These are phyloP conservation scores for Populus trichocarpa DNA, from an alignment of 441 rosid species.

Conservation along the genomic window DNA sequence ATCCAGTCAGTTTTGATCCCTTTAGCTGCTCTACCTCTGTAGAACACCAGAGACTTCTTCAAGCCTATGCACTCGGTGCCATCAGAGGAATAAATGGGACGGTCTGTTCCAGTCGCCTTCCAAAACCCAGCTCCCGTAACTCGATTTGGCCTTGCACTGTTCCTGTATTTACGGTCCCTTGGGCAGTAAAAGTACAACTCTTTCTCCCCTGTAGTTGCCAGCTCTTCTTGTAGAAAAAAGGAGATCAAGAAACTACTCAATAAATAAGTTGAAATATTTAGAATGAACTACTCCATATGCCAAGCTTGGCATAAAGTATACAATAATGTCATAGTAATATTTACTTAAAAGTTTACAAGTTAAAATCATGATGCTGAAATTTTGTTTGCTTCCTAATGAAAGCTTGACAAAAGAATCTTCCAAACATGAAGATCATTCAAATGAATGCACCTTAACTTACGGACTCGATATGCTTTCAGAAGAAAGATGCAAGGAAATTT, in stretches of 20 bases:
- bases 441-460: not conserved
- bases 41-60: constrained; percentile 91
- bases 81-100: constrained; percentile 81
- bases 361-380: not conserved
- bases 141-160: constrained; percentile 85
- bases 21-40: constrained; percentile 91
- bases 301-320: not conserved
- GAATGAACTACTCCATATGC: not conserved
- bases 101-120: constrained; percentile 96
- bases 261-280: not conserved
- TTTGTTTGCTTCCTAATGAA: constrained; percentile 2
- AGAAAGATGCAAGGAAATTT: not conserved
- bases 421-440: not conserved
- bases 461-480: not conserved
- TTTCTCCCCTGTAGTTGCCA: constrained; percentile 74
- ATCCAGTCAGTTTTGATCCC: constrained; percentile 98
- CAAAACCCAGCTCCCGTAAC: constrained; percentile 94
- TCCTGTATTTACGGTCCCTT: constrained; percentile 84
- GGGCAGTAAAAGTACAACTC: constrained; percentile 95
- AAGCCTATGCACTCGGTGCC: constrained; percentile 75
- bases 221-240: constrained; percentile 32
- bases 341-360: not conserved
- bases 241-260: not conserved
- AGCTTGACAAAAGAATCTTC: not conserved
- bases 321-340: not conserved